A percentile compares a stretch with the other conserved stretches of the same genome.
Conservation (phyloP, 2,329 filamentous ascomycete genomes). For the Fusarium verticillioides region DNA sequence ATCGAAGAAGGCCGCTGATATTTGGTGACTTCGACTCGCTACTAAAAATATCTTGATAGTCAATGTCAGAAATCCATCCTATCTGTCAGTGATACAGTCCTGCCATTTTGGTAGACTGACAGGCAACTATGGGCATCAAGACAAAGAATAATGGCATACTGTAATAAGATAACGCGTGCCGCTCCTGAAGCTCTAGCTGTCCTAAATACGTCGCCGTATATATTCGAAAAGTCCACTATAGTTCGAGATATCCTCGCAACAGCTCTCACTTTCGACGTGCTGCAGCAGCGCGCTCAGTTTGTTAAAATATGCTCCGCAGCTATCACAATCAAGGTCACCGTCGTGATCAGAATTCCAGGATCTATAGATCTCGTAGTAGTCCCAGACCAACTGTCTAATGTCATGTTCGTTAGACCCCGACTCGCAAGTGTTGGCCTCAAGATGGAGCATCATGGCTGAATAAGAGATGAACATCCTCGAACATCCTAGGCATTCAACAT, state of each 20-base stretch:
- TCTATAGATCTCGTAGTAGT: slow-evolving; percentile 27
- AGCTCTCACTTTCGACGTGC: slow-evolving; percentile 40
- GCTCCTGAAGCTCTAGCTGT: neutral
- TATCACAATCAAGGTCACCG: slow-evolving; percentile 29
- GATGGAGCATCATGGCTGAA: slow-evolving; percentile 43
- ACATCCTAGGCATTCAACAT: slow-evolving; percentile 34
- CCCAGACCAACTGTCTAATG: slow-evolving; percentile 14
- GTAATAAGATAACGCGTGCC: neutral
- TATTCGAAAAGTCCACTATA: fast-evolving
- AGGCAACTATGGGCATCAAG: neutral
- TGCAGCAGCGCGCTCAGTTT: slow-evolving; percentile 38
- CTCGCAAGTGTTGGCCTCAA: slow-evolving; percentile 37
- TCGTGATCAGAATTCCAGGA: slow-evolving; percentile 4
- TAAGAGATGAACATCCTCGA: slow-evolving; percentile 16
- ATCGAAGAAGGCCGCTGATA: neutral
- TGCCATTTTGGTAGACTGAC: neutral
- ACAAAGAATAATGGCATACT: neutral
- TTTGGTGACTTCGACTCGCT: neutral
- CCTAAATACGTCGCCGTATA: fast-evolving
- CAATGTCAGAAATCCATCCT: neutral
- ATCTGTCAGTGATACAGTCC: neutral
- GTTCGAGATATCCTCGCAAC: neutral
- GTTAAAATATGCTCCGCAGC: slow-evolving; percentile 15
- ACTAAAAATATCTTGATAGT: neutral
- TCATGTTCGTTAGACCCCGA: slow-evolving; percentile 5